phyloP scores from a whole-genome alignment of 257 asterid species.

The Penstemon barbatus region DNA sequence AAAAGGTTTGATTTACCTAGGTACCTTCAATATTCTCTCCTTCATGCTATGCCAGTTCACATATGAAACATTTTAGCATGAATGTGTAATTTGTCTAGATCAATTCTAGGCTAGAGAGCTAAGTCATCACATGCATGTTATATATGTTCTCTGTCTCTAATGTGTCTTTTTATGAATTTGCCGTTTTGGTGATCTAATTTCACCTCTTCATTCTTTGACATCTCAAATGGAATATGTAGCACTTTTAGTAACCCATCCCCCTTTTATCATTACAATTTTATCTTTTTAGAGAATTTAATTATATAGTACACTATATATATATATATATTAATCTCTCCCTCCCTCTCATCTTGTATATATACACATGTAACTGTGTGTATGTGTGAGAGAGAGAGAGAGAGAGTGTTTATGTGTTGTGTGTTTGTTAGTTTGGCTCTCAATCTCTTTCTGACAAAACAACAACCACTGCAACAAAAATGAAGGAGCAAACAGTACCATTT shows the following conservation, averaged over 20 bases:
- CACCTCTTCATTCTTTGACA: conserved; percentile 22
- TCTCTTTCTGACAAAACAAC: conserved; percentile 38
- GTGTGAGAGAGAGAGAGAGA: too few species aligned
- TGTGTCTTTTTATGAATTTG: conserved; percentile 28
- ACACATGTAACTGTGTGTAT: too few species aligned
- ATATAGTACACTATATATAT: background rate
- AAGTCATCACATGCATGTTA: too few species aligned
- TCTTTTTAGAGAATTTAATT: too few species aligned
- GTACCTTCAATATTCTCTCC: too few species aligned
- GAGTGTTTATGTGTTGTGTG: background rate
- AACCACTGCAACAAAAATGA: conserved; percentile 31
- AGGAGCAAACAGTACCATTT: conserved; percentile 30
- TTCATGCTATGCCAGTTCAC: too few species aligned
- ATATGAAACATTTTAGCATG: too few species aligned
- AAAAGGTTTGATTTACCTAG: background rate
- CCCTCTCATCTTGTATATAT: too few species aligned
- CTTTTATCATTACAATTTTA: conserved; percentile 19
- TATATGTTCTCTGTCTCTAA: background rate
- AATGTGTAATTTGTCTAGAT: too few species aligned
- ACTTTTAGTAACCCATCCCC: conserved; percentile 22
- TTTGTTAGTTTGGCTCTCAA: too few species aligned
- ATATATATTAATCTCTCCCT: background rate
- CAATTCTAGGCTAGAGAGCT: too few species aligned
- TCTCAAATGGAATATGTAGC: conserved; percentile 31
- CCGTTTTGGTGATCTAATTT: conserved; percentile 31